phyloP scores from a whole-genome alignment of 2,329 filamentous ascomycete species.

The Pseudophaeomoniella oleicola region DNA sequence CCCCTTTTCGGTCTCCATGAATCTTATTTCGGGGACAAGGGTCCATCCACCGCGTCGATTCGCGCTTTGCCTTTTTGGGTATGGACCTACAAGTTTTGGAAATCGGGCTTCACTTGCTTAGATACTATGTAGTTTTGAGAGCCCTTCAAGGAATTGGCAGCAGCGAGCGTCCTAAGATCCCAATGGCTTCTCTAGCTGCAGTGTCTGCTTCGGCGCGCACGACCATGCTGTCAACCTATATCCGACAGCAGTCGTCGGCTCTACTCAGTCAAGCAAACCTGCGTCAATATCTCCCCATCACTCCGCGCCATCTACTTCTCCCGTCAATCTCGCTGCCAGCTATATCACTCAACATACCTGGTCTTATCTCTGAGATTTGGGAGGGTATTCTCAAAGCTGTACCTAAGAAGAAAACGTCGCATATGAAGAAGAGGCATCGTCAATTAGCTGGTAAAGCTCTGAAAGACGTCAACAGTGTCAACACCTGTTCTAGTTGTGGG shows the following conservation, averaged over 20 bases:
- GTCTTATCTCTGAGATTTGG: conserved; percentile 72
- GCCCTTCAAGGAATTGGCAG: too few relatives aligned
- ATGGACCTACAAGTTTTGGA: neutral
- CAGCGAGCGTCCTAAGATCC: too few relatives aligned
- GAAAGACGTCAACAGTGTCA: conserved; percentile 76
- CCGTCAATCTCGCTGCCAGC: conserved; percentile 45
- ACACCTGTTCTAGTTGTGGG: conserved; percentile 81
- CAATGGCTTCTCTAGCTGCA: neutral
- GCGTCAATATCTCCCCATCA: conserved; percentile 25
- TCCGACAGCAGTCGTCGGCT: conserved; percentile 18
- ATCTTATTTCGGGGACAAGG: neutral
- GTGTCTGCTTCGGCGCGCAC: neutral
- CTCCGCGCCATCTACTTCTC: conserved; percentile 34
- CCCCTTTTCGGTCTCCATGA: neutral
- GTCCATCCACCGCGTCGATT: neutral
- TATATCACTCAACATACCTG: conserved; percentile 48
- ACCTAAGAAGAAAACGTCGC: conserved; percentile 96
- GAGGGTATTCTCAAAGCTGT: conserved; percentile 83
- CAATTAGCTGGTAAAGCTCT: conserved; percentile 93
- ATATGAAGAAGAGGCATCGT: conserved; percentile 84
- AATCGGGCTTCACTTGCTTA: neutral
- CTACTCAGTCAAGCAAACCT: conserved; percentile 27
- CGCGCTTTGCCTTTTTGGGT: neutral
- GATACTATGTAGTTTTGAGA: neutral
- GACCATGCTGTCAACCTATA: conserved; percentile 16